Base-by-base conservation (phyloP, 495 filamentous ascomycete genomes). In the Parathielavia appendiculata region DNA sequence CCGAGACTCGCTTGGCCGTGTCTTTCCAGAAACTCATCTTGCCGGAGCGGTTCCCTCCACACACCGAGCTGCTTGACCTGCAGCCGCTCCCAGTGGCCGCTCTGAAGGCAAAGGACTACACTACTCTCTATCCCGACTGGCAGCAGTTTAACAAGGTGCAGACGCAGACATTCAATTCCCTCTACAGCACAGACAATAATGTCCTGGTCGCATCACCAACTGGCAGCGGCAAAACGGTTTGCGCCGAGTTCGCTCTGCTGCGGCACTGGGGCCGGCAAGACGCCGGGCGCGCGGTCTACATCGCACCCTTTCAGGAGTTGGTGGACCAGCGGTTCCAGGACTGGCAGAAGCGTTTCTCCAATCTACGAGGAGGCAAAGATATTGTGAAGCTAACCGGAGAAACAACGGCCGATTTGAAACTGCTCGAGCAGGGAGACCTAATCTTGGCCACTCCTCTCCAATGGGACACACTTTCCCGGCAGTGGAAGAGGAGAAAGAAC, bases 401-500 rank as follows among this genome's bases (percentile, higher is more conserved):
- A 64, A 95, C 87, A 10, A 90, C 91, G 2, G 86, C 90, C 14
- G 93, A 99, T 70, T 76, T 99, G 50, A 92, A 91, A 71, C 76
- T 96, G 19, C 81, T 99, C 5, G 92, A 95, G 61, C 81, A 81
- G 56, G 91, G 90, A 49, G 92, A 99, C 68, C 81, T 97, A 22
- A 88, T 99, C 57, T 79, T 99, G 22, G 95, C 93, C 10, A 97
- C 93, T 1, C 93, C 93, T 4, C 71, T 79, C 11, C 93, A 99
- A 63, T 99, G 93, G 93, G 93, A 99, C 72, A 85, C 95, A 19
- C 73, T 99, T 44, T 99, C 93, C 19, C 83, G 93, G 38, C 89
- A 93, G 65, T 98, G 93, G 93, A 91, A 95, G 76, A 81, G 91
- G 54, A 83, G 93, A 39, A 97, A 96, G 81, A 96, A 95, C 66